Percentiles rank a stretch among this genome's conserved stretches.
Evolutionary conservation across 2,329 filamentous ascomycete species (phyloP).

Genomic region (Coleophoma crateriformis): DNA sequence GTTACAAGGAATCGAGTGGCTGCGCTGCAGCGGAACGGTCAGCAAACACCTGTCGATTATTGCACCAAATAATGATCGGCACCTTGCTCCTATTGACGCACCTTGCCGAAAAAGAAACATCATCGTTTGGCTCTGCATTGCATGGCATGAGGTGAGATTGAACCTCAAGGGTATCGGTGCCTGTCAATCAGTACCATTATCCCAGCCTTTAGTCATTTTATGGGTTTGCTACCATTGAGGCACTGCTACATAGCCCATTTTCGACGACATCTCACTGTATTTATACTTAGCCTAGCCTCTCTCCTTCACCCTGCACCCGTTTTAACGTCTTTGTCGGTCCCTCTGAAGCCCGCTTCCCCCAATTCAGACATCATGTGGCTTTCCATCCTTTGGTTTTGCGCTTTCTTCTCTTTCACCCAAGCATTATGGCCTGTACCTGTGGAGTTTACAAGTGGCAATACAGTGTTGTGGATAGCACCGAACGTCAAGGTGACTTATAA

Average conservation of each 20-base stretch:
- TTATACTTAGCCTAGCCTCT: neutral
- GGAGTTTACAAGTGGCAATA: conserved; percentile 44
- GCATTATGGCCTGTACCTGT: conserved; percentile 55
- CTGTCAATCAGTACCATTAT: neutral
- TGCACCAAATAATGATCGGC: conserved; percentile 1
- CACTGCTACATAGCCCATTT: neutral
- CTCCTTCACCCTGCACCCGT: neutral
- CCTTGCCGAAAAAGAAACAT: neutral
- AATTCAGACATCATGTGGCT: conserved; percentile 12
- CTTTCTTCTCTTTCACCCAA: conserved; percentile 11
- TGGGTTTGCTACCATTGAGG: neutral
- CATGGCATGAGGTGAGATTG: neutral
- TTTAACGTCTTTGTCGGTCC: neutral
- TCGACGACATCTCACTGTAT: neutral
- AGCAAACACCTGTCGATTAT: conserved; percentile 1
- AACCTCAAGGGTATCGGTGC: neutral
- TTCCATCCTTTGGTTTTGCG: conserved; percentile 11
- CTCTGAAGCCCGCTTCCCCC: neutral
- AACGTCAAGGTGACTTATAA: conserved; percentile 52
- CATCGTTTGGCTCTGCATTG: neutral
- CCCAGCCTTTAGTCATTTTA: neutral
- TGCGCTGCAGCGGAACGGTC: neutral
- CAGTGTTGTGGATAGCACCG: conserved; percentile 46
- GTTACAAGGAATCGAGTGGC: neutral
- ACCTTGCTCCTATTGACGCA: neutral